A percentile compares a stretch with the other conserved stretches of the same genome.
phyloP scores from a whole-genome alignment of 352 stramenopile species.

The Globisporangium takayamanum region DNA sequence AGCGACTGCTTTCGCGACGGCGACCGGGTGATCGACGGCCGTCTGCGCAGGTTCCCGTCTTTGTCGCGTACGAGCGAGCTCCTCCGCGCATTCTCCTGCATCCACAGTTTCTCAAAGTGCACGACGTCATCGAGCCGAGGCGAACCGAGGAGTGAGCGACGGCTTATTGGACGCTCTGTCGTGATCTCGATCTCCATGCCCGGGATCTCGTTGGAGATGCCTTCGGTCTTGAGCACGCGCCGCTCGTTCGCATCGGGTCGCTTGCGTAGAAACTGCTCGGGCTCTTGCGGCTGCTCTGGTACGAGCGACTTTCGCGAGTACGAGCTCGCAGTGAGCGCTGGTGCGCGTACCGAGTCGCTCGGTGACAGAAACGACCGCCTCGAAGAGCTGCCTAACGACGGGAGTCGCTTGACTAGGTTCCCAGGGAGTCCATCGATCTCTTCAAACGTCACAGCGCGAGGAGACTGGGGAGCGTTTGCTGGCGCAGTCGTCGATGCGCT shows the following conservation, averaged over 20 bases:
- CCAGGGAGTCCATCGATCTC: constrained; percentile 1
- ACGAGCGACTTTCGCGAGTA: constrained; percentile 5
- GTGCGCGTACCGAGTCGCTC: neutral
- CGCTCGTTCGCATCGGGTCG: constrained; percentile 19
- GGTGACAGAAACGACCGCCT: neutral
- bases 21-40: constrained; percentile 1
- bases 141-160: constrained; percentile 3
- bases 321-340: neutral
- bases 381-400: constrained; percentile 4
- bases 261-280: constrained; percentile 53
- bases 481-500: neutral
- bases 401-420: constrained; percentile 4
- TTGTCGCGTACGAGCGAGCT: constrained; percentile 15
- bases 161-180: constrained; percentile 23
- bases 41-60: constrained; percentile 12
- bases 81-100: constrained; percentile 15
- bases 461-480: neutral
- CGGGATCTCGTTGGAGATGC: constrained; percentile 30
- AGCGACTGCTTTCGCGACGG: neutral
- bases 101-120: constrained; percentile 11
- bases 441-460: constrained; percentile 5
- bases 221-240: constrained; percentile 36
- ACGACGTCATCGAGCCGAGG: constrained; percentile 4
- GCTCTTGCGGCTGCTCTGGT: constrained; percentile 19
- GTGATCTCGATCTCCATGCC: constrained; percentile 58